Percentiles rank a stretch among this genome's conserved stretches.
Evolutionary conservation across 2,329 filamentous ascomycete genomes (phyloP).

Genomic region (Juglanconis sp.): DNA sequence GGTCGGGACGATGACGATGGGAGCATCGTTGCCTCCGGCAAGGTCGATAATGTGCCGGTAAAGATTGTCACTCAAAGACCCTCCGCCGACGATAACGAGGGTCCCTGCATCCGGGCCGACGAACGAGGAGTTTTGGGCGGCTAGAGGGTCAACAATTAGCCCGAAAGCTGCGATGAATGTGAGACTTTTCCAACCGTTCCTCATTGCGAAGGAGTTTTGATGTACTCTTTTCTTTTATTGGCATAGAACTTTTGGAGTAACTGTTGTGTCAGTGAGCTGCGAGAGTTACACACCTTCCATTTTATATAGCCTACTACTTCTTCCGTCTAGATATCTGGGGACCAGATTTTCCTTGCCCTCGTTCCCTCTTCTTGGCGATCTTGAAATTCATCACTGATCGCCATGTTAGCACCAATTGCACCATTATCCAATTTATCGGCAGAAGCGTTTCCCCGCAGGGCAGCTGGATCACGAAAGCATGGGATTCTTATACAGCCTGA

Average conservation of each 20-base stretch:
- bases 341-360: neutral
- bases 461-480: neutral
- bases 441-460: neutral
- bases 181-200: neutral
- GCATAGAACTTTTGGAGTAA: no score
- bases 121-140: neutral
- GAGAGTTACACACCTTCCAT: neutral
- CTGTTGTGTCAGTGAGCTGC: no score
- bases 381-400: neutral
- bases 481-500: no score
- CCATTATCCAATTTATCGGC: neutral
- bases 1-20: slow-evolving; percentile 30
- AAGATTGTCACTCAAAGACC: slow-evolving; percentile 27
- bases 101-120: slow-evolving; percentile 29
- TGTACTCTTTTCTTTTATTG: no score
- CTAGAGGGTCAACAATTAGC: neutral
- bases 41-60: slow-evolving; percentile 30
- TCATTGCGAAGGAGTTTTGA: neutral
- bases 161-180: neutral
- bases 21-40: slow-evolving; percentile 24
- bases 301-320: neutral
- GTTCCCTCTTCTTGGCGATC: neutral
- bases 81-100: slow-evolving; percentile 30
- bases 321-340: neutral
- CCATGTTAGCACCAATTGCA: neutral